phyloP scores from a whole-genome alignment of 2,329 filamentous ascomycete genomes.

The Colletotrichum higginsianum region DNA sequence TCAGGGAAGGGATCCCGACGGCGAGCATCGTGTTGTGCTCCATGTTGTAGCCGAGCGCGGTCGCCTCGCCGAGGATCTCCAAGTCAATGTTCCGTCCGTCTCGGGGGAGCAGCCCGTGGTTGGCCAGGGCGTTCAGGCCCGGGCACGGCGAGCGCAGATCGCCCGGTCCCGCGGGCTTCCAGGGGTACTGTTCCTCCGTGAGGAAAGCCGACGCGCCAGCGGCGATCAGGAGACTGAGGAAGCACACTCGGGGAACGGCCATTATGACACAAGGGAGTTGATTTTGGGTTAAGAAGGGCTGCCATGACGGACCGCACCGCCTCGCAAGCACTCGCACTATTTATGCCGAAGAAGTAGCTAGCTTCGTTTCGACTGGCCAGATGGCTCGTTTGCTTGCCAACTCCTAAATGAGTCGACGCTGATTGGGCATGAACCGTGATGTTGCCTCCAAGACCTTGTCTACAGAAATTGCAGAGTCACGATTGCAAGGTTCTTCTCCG shows the following conservation, averaged over 20 bases:
- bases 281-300: background rate
- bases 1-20: conserved; percentile 38
- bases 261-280: background rate
- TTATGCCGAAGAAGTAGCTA: background rate
- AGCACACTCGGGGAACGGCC: background rate
- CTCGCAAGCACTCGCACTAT: background rate
- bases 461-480: background rate
- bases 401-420: background rate
- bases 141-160: conserved; percentile 44
- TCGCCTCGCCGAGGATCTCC: conserved; percentile 23
- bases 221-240: background rate
- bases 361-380: background rate
- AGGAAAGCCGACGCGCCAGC: conserved; percentile 1
- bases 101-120: conserved; percentile 44
- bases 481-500: background rate
- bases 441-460: background rate
- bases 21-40: conserved; percentile 32
- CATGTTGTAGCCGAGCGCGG: conserved; percentile 35
- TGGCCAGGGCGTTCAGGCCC: conserved; percentile 45
- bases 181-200: conserved; percentile 18
- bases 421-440: background rate
- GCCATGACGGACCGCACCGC: background rate
- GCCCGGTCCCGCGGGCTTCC: conserved; percentile 9
- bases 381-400: background rate
- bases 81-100: conserved; percentile 23